phyloP scores from a whole-genome alignment of 2,329 filamentous ascomycete species.

The Cercospora zeae-maydis region DNA sequence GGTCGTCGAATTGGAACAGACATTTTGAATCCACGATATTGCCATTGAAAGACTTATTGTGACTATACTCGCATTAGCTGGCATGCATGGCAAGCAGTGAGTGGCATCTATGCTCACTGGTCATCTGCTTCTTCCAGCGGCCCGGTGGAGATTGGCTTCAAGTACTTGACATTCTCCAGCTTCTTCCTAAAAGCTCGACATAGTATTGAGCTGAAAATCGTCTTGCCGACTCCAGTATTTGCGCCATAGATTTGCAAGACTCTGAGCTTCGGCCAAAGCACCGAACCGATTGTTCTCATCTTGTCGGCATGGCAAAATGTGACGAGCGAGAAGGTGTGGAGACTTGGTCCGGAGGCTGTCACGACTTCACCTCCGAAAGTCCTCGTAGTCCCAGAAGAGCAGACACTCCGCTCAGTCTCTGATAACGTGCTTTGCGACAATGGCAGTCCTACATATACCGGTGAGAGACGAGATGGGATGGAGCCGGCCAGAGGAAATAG shows the following conservation, averaged over 20 bases:
- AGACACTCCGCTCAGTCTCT: not conserved
- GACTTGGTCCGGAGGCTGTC: not conserved
- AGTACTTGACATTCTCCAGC: slow-evolving; percentile 57
- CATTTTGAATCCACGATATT: slow-evolving; percentile 55
- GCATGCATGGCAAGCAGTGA: not conserved
- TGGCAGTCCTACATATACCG: not conserved
- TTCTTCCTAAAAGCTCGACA: slow-evolving; percentile 57
- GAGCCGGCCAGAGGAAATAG: not conserved
- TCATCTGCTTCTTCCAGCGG: slow-evolving; percentile 67
- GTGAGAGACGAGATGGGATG: not conserved
- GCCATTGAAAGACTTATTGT: slow-evolving; percentile 10
- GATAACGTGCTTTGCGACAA: not conserved
- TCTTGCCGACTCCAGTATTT: slow-evolving; percentile 83
- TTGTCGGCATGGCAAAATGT: slow-evolving; percentile 13
- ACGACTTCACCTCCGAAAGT: not conserved
- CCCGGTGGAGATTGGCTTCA: slow-evolving; percentile 82
- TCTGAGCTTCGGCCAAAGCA: slow-evolving; percentile 66
- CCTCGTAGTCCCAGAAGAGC: not conserved
- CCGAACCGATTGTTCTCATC: slow-evolving; percentile 54
- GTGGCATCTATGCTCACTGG: slow-evolving; percentile 44
- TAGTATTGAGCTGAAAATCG: slow-evolving; percentile 70
- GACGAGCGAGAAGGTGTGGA: not conserved
- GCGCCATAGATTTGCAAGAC: slow-evolving; percentile 76
- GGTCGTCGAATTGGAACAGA: slow-evolving; percentile 68
- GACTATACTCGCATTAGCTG: not conserved